Evolutionary conservation across 1,139 yeast genomes (phyloP), one percentile per base, ranked within the genome.

Genomic region (Trichomonascaceae sp.): DNA sequence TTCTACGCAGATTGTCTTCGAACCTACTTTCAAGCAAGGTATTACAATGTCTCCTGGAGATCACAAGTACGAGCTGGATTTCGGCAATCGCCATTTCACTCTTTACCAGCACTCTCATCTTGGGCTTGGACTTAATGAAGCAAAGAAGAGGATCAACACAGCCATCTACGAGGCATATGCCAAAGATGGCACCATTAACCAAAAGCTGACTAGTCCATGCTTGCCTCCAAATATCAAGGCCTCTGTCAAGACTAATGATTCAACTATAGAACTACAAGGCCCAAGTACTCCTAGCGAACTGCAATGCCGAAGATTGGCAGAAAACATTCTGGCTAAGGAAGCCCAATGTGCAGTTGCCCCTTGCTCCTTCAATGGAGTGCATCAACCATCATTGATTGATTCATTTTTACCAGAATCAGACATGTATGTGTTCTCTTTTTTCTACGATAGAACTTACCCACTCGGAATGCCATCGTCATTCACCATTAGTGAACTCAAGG

Each of bases 1-100:
- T 7, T 90, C 97, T 4, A 93, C 99, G 12, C 99, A 93, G 73
- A 90, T 93, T 73, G 99, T 93, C 5, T 93, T 93, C 70, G 98
- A 93, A 75, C 99, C 99, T 10, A 79, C 80, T 13, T 84, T 83
- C 66, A 64, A 66, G 45, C 70, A 72, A 22, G 71, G 75, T 51
- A 79, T 82, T 58, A 83, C 81, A 61, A 81, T 90, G 86, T 74
- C 79, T 48, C 91, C 85, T 20, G 98, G 96, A 55, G 97, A 91
- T 66, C 96, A 89, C 73, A 87, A 87, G 70, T 90, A 85, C 69
- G 80, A 81, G 59, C 79, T 91, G 61, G 72, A 78, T 18, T 93
- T 91, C 70, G 98, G 96, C 55, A 85, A 85, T 54, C 79, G 88
- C 59, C 80, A 84, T 47, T 93, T 87, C 69, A 76, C 79, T n/a